A percentile compares a stretch with the other conserved stretches of the same genome.
Conservation (phyloP, 106 monocot species). For the Acorus gramineus region DNA sequence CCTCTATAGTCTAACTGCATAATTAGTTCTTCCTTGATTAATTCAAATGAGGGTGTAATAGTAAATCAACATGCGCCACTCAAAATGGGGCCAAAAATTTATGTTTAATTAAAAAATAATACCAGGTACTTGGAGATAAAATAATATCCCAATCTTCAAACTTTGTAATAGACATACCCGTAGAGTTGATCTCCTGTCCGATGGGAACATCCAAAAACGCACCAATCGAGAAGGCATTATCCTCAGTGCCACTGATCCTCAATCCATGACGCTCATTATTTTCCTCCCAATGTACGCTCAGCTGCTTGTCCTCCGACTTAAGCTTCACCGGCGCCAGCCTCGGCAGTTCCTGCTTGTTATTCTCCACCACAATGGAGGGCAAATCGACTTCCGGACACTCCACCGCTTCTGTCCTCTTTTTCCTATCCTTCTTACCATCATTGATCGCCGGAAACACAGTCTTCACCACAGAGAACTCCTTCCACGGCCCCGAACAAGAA, state of each 20-base stretch:
- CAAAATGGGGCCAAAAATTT: too few species aligned
- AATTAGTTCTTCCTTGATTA: too few species aligned
- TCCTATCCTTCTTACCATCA: conserved; percentile 13
- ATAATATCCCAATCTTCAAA: too few species aligned
- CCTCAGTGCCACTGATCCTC: conserved; percentile 35
- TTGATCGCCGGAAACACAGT: too few species aligned
- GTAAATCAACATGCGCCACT: too few species aligned
- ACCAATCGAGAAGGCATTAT: conserved; percentile 64
- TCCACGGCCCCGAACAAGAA: conserved; percentile 8
- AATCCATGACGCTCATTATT: conserved; percentile 38
- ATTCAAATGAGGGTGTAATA: too few species aligned
- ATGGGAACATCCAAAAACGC: conserved; percentile 84
- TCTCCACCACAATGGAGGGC: conserved; percentile 26
- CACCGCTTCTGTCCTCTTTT: conserved; percentile 27
- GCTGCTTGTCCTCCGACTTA: conserved; percentile 69
- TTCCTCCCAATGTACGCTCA: conserved; percentile 59
- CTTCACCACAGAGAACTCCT: too few species aligned
- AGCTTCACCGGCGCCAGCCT: conserved; percentile 73
- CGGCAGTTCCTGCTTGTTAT: conserved; percentile 71
- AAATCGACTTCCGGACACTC: background rate
- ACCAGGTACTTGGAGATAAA: too few species aligned
- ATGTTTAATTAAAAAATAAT: too few species aligned
- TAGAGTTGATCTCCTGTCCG: conserved; percentile 67
- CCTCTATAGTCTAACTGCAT: too few species aligned
- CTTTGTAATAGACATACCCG: conserved; percentile 32